A percentile compares a stretch with the other conserved stretches of the same genome.
Conservation (phyloP, 129 eudicot species). For the Ambrosia trifida region DNA sequence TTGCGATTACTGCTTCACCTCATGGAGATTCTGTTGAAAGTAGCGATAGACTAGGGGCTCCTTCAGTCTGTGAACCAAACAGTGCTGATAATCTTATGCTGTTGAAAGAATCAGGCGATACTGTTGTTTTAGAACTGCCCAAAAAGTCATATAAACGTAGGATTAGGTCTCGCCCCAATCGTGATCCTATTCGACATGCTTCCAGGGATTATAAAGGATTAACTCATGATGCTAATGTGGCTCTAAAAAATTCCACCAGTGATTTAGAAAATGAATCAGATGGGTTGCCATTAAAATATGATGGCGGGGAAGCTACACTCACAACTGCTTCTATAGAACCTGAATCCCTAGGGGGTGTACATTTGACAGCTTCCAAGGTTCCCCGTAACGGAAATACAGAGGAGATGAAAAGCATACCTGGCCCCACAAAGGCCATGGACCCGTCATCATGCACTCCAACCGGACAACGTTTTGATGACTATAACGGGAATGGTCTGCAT, state of each 20-base stretch:
- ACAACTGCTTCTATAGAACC: conserved; percentile 36
- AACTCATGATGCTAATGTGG: conserved; percentile 33
- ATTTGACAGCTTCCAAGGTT: conserved; percentile 41
- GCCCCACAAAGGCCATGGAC: conserved; percentile 45
- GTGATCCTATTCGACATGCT: conserved; percentile 62
- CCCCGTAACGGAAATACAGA: conserved; percentile 43
- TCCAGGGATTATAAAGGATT: conserved; percentile 50
- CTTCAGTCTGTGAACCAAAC: conserved; percentile 60
- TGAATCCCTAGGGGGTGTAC: conserved; percentile 33
- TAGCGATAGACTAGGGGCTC: conserved; percentile 68
- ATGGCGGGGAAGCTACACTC: conserved; percentile 31
- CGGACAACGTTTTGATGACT: conserved; percentile 50
- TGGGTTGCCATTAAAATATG: conserved; percentile 43
- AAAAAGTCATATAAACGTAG: conserved; percentile 78
- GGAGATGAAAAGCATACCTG: conserved; percentile 35
- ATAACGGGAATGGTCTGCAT: conserved; percentile 37
- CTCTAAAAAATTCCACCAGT: conserved; percentile 38
- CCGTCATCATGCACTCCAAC: conserved; percentile 59
- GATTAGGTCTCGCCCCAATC: conserved; percentile 65
- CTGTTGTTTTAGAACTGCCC: conserved; percentile 58
- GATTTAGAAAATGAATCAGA: conserved; percentile 49
- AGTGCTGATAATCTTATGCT: conserved; percentile 84
- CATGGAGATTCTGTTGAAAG: conserved; percentile 92
- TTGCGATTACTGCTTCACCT: conserved; percentile 75
- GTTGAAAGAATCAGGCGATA: conserved; percentile 56